Conservation (phyloP, 495 filamentous ascomycete species). For the Lasiosphaeria hispida region DNA sequence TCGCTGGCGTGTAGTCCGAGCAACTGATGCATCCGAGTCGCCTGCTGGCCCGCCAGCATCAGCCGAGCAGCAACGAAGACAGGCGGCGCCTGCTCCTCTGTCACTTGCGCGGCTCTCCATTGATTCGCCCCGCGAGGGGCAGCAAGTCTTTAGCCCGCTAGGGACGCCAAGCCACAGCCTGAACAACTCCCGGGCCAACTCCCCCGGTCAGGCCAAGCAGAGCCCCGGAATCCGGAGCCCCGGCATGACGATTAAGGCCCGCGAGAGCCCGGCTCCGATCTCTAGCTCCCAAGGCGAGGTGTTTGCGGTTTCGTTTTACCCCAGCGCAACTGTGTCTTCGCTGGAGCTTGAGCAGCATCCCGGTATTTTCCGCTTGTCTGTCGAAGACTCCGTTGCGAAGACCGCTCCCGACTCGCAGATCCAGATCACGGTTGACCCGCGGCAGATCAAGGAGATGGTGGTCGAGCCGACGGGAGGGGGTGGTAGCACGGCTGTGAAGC, state of each 20-base stretch:
- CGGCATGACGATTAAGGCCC: background rate
- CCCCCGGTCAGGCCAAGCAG: constrained; percentile 8
- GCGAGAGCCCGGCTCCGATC: background rate
- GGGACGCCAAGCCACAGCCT: constrained; percentile 19
- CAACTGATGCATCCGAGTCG: constrained; percentile 3
- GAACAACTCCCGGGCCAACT: constrained; percentile 13
- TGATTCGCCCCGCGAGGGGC: background rate
- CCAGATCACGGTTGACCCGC: constrained; percentile 23
- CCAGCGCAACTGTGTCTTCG: background rate
- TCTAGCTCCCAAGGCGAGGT: background rate
- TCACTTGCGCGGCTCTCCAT: background rate
- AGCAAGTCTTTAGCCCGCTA: constrained; percentile 9
- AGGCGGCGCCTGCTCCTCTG: background rate
- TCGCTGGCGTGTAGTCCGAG: background rate
- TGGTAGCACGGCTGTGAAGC: constrained; percentile 11
- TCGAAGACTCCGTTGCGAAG: constrained; percentile 8
- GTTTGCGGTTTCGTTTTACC: background rate
- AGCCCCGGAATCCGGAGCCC: background rate
- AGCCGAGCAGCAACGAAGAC: background rate
- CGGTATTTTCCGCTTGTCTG: constrained; percentile 14
- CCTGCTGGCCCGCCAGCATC: background rate
- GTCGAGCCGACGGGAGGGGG: constrained; percentile 7
- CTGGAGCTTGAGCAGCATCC: too few species aligned
- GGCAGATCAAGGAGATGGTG: constrained; percentile 14
- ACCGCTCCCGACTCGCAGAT: background rate